A percentile compares a stretch with the other conserved stretches of the same genome.
Evolutionary conservation across 768 basidiomycete genomes (phyloP).

Genomic region (Lentinula sp.): DNA sequence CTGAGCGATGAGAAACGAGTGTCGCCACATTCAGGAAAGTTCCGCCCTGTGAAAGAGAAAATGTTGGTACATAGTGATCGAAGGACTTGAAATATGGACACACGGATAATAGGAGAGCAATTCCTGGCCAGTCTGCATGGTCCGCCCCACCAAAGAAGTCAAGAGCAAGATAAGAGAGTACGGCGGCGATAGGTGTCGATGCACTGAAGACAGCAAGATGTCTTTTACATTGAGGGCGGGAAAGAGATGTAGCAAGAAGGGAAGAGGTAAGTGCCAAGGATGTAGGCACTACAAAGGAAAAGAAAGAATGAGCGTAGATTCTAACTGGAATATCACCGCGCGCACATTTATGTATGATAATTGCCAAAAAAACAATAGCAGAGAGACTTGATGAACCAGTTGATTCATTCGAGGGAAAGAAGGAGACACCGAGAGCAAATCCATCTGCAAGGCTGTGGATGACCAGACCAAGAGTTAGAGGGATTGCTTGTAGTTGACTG

Average conservation of each 20-base stretch:
- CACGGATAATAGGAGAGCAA: conserved; percentile 81
- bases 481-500: conserved; percentile 40
- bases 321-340: background rate
- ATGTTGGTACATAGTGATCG: background rate
- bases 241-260: conserved; percentile 70
- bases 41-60: conserved; percentile 54
- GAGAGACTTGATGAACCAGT: conserved; percentile 45
- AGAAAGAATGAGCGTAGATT: background rate
- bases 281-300: conserved; percentile 65
- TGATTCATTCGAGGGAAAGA: conserved; percentile 14
- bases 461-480: conserved; percentile 80
- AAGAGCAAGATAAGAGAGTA: conserved; percentile 69
- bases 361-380: conserved; percentile 82
- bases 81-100: conserved; percentile 18
- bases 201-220: conserved; percentile 74
- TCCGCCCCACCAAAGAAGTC: conserved; percentile 42
- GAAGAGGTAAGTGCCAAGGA: conserved; percentile 85
- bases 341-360: conserved; percentile 85
- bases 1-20: conserved; percentile 56
- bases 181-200: conserved; percentile 78
- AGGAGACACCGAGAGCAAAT: conserved; percentile 83
- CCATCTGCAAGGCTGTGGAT: conserved; percentile 91
- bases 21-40: conserved; percentile 95
- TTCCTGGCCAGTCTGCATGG: conserved; percentile 57
- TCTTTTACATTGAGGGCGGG: conserved; percentile 61